These are phyloP conservation scores for Stachybotrys elegans DNA, from an alignment of 2,329 filamentous ascomycete species.

Conservation along the genomic window DNA sequence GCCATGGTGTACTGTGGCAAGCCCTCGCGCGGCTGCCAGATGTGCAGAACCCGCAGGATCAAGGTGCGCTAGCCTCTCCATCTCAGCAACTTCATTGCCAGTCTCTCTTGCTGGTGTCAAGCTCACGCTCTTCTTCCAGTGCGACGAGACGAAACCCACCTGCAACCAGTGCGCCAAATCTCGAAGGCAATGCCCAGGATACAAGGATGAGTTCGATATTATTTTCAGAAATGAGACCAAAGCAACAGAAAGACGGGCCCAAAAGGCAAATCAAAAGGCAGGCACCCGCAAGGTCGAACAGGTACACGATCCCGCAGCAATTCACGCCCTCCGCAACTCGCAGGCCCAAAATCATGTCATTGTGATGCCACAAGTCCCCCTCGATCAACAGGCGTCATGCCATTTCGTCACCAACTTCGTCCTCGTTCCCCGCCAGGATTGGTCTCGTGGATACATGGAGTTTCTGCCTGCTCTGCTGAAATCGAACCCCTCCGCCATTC, in stretches of 20 bases:
- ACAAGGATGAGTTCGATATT: constrained; percentile 67
- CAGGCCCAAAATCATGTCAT: constrained; percentile 18
- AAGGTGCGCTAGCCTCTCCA: constrained; percentile 51
- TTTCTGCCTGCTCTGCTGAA: constrained; percentile 53
- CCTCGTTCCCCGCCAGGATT: constrained; percentile 45
- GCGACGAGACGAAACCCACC: constrained; percentile 62
- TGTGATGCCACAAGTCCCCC: constrained; percentile 35
- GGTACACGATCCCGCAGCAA: constrained; percentile 9
- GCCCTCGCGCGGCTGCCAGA: constrained; percentile 65
- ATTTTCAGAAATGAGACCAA: constrained; percentile 70
- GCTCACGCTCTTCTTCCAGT: constrained; percentile 35
- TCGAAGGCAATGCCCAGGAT: constrained; percentile 58
- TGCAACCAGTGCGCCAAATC: constrained; percentile 63
- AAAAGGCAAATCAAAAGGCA: constrained; percentile 48
- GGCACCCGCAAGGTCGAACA: constrained; percentile 29
- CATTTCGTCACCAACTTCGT: constrained; percentile 60
- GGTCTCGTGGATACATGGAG: constrained; percentile 51
- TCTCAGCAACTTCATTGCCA: too few relatives aligned
- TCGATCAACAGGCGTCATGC: constrained; percentile 52
- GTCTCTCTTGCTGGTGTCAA: too few relatives aligned
- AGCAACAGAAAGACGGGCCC: constrained; percentile 58
- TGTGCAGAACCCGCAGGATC: constrained; percentile 67
- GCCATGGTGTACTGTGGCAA: constrained; percentile 63
- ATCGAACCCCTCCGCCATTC: constrained; percentile 34
- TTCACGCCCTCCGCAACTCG: constrained; percentile 11